Conservation (phyloP, 495 filamentous ascomycete genomes). For the Trichodelitschia bisporula region DNA sequence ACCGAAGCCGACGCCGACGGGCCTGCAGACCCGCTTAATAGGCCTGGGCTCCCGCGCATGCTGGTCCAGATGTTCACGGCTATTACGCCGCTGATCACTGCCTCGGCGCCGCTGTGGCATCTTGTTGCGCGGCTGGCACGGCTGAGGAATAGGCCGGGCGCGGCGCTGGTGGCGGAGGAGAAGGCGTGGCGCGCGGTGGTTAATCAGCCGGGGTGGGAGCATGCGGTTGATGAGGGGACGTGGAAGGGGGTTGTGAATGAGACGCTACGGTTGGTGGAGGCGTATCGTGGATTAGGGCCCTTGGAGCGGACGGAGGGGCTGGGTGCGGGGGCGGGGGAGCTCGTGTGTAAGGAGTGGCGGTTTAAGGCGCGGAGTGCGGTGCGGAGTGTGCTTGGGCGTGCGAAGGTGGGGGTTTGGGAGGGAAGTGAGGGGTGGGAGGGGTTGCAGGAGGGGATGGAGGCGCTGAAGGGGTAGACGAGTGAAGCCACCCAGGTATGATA, state of each 20-base stretch:
- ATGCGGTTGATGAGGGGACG: slow-evolving; percentile 15
- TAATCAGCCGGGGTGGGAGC: slow-evolving; percentile 23
- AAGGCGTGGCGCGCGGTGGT: slow-evolving; percentile 53
- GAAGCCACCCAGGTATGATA: no score
- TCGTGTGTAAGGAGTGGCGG: slow-evolving; percentile 46
- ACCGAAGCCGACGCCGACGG: slow-evolving; percentile 2
- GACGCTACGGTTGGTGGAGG: slow-evolving; percentile 37
- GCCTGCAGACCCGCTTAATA: slow-evolving; percentile 7
- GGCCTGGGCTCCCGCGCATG: slow-evolving; percentile 20
- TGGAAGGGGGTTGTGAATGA: slow-evolving; percentile 39
- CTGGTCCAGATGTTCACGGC: slow-evolving; percentile 46
- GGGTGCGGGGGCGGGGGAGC: slow-evolving; percentile 17
- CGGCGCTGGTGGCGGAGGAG: slow-evolving; percentile 61
- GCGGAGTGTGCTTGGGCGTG: slow-evolving; percentile 56
- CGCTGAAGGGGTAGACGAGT: slow-evolving; percentile 25
- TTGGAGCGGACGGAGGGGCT: slow-evolving; percentile 22
- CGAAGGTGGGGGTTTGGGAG: slow-evolving; percentile 66
- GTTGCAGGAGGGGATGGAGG: slow-evolving; percentile 33
- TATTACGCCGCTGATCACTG: slow-evolving; percentile 63
- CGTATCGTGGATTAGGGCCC: slow-evolving; percentile 38
- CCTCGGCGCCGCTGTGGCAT: slow-evolving; percentile 47
- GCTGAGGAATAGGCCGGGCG: slow-evolving; percentile 38
- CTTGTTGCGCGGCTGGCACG: slow-evolving; percentile 43
- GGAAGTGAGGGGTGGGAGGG: slow-evolving; percentile 42
- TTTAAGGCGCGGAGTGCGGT: slow-evolving; percentile 72